A percentile compares a stretch with the other conserved stretches of the same genome.
Conservation (phyloP, 257 asterid genomes). For the Solanum paucissectum region DNA sequence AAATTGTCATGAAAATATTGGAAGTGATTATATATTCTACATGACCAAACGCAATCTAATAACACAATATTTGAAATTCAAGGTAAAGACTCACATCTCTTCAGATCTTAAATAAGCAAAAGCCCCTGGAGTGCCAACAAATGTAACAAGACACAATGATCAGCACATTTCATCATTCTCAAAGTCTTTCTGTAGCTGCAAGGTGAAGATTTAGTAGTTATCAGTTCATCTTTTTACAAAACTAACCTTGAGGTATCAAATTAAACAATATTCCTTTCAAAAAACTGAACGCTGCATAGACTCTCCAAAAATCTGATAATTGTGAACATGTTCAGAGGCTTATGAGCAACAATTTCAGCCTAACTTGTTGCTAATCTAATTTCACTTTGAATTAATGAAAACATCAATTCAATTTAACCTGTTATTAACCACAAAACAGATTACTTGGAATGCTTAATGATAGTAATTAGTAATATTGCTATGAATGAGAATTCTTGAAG, state of each 20-base stretch:
- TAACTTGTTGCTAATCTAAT: not conserved
- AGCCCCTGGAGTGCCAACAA: conserved; percentile 85
- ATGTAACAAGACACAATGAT: conserved; percentile 82
- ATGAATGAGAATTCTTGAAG: not conserved
- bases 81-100: conserved; percentile 33
- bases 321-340: not conserved
- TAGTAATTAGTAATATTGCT: not conserved
- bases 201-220: not conserved
- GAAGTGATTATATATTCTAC: not conserved
- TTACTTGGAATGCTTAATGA: not conserved
- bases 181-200: conserved; percentile 75
- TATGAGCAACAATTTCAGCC: not conserved
- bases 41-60: not conserved
- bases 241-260: not conserved
- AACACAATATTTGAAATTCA: not conserved
- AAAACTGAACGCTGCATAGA: not conserved
- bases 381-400: not conserved
- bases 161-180: conserved; percentile 82
- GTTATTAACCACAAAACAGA: not conserved
- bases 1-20: conserved; percentile 30
- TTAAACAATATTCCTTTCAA: not conserved
- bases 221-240: not conserved
- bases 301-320: not conserved
- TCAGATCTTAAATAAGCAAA: conserved; percentile 80
- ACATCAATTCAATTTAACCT: not conserved